Conservation (phyloP, 306 rosid genomes). For the Vachellia collinsii region DNA sequence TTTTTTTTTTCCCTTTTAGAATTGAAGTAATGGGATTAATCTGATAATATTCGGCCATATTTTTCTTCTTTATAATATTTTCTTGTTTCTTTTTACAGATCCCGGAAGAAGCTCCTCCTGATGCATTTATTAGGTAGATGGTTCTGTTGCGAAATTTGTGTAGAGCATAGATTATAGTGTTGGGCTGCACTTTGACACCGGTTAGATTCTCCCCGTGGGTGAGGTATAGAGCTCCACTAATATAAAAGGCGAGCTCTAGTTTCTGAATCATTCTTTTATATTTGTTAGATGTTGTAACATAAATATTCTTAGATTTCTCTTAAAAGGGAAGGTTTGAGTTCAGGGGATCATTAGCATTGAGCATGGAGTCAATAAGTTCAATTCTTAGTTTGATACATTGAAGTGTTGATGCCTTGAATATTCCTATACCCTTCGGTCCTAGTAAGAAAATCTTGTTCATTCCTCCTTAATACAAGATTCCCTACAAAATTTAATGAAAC, state of each 20-base stretch:
- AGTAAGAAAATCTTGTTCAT: no score
- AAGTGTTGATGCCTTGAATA: no score
- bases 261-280: neutral
- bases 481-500: no score
- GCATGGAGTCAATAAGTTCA: neutral
- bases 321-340: neutral
- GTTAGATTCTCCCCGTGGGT: neutral
- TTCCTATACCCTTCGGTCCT: no score
- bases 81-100: conserved; percentile 45
- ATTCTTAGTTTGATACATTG: neutral
- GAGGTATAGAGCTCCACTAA: neutral
- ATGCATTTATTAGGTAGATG: conserved; percentile 40
- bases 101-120: conserved; percentile 79
- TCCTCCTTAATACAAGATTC: no score
- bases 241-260: neutral
- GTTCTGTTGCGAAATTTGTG: neutral
- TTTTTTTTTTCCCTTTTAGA: no score
- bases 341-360: neutral
- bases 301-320: neutral
- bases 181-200: neutral
- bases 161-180: neutral
- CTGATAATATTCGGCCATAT: conserved; percentile 10
- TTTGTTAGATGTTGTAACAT: neutral
- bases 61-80: neutral
- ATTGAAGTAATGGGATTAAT: neutral